phyloP scores from a whole-genome alignment of 192 early-diverging fungal genomes.

The Gamsiella multidivaricata region DNA sequence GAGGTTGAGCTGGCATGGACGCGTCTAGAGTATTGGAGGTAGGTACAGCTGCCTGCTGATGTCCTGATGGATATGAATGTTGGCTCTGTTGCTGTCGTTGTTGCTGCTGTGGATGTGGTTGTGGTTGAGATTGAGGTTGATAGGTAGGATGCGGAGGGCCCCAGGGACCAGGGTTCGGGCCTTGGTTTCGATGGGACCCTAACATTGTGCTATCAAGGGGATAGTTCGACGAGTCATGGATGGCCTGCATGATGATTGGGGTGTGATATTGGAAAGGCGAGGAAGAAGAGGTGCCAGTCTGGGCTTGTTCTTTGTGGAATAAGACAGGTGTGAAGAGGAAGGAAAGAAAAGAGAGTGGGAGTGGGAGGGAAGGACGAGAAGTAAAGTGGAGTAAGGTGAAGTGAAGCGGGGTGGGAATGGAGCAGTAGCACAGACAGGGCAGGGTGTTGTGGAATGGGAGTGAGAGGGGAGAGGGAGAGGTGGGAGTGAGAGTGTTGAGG shows the following conservation, averaged over 20 bases:
- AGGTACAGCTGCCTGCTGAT: no score
- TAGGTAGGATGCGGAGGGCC: constrained; percentile 1
- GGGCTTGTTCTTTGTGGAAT: no score
- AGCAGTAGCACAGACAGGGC: neutral
- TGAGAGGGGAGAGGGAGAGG: neutral
- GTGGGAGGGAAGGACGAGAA: neutral
- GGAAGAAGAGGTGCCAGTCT: no score
- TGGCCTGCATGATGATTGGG: constrained; percentile 7
- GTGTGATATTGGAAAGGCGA: no score
- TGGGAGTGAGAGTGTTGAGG: neutral
- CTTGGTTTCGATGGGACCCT: neutral
- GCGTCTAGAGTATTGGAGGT: no score
- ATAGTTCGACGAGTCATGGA: constrained; percentile 15
- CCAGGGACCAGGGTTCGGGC: neutral
- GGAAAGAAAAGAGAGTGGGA: neutral
- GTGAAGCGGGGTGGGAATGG: neutral
- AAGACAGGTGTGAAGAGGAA: neutral
- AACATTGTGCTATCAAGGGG: constrained; percentile 1
- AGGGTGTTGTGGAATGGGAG: neutral
- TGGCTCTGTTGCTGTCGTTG: neutral
- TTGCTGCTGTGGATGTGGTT: constrained; percentile 10
- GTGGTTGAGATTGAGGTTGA: constrained; percentile 4
- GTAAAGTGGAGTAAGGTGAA: neutral
- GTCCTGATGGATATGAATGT: constrained; percentile 1
- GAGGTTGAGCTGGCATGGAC: constrained; percentile 18